phyloP scores from a whole-genome alignment of 306 rosid species.

The Mimosa pudica region DNA sequence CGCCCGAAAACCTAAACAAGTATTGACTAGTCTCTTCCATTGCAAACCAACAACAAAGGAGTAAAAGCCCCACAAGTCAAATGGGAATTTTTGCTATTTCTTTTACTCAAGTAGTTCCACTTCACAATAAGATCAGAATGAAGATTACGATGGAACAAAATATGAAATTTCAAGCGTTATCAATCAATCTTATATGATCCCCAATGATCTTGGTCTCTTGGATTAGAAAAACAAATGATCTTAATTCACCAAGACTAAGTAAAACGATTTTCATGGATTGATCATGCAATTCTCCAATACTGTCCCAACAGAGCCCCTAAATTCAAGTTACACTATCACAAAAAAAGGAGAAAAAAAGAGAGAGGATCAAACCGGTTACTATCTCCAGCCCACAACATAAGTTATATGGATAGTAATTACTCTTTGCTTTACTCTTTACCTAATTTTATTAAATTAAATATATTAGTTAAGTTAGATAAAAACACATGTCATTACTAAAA shows the following conservation, averaged over 20 bases:
- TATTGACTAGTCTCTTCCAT: constrained; percentile 21
- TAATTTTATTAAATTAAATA: too few relatives aligned
- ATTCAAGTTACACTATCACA: not conserved
- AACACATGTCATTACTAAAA: too few relatives aligned
- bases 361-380: not conserved
- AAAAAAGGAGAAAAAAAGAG: not conserved
- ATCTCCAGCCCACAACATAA: too few relatives aligned
- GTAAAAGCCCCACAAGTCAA: constrained; percentile 30
- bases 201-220: too few relatives aligned
- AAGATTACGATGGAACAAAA: not conserved
- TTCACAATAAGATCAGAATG: constrained; percentile 1
- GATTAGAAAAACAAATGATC: too few relatives aligned
- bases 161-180: not conserved
- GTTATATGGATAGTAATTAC: too few relatives aligned
- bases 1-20: too few relatives aligned
- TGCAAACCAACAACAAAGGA: constrained; percentile 27
- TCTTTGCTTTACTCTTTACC: too few relatives aligned
- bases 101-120: constrained; percentile 8
- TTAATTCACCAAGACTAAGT: too few relatives aligned
- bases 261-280: not conserved
- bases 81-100: constrained; percentile 26
- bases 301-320: not conserved
- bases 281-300: not conserved
- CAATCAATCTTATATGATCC: not conserved
- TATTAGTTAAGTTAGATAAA: too few relatives aligned